Evolutionary conservation across 1,139 yeast species (phyloP).

Genomic region (Saccharomycopsis hybrid): DNA sequence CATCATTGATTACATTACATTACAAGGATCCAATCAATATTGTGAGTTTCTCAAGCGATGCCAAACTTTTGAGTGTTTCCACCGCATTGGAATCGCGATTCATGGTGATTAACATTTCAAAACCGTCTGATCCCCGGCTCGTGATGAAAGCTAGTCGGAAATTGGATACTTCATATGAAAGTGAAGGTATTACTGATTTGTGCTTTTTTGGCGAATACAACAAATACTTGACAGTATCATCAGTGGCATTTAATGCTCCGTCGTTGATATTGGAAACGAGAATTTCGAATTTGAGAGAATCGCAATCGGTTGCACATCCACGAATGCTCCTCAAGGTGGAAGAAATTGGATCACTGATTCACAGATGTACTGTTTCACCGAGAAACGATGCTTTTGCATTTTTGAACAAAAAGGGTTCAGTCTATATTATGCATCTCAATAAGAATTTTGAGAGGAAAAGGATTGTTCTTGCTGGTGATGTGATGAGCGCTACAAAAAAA

Average conservation of each 20-base stretch:
- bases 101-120: conserved; percentile 63
- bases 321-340: conserved; percentile 52
- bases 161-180: conserved; percentile 59
- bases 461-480: conserved; percentile 70
- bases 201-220: conserved; percentile 58
- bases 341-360: conserved; percentile 79
- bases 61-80: conserved; percentile 69
- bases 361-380: conserved; percentile 70
- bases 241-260: conserved; percentile 52
- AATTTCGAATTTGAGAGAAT: conserved; percentile 36
- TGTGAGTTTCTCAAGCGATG: conserved; percentile 63
- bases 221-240: conserved; percentile 50
- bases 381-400: conserved; percentile 82
- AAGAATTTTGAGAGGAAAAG: conserved; percentile 40
- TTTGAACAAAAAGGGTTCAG: conserved; percentile 68
- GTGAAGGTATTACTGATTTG: conserved; percentile 83
- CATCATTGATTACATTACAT: conserved; percentile 64
- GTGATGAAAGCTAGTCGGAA: conserved; percentile 57
- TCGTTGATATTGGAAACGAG: conserved; percentile 57
- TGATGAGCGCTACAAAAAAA: conserved; percentile 60
- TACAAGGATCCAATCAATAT: conserved; percentile 79
- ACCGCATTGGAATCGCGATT: conserved; percentile 79
- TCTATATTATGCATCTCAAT: conserved; percentile 56
- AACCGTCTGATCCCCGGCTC: conserved; percentile 62
- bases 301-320: conserved; percentile 46